These are phyloP conservation scores for Dendrocalamus sinicus DNA, from an alignment of 176 grass and related monocot species.

Conservation along the genomic window DNA sequence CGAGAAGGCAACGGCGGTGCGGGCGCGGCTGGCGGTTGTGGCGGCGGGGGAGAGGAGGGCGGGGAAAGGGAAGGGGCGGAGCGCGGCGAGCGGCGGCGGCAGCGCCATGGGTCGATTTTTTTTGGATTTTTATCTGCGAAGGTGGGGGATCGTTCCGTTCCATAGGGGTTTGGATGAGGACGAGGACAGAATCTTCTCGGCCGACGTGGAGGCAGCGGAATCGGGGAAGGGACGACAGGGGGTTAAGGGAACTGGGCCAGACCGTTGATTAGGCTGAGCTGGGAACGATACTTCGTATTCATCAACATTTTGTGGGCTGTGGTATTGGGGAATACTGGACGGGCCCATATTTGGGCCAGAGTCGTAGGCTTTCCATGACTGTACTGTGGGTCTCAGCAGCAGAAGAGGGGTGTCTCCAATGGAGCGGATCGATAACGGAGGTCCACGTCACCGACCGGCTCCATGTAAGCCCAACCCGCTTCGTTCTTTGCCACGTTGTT, in stretches of 20 bases:
- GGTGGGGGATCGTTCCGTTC: constrained; percentile 34
- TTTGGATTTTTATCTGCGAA: constrained; percentile 54
- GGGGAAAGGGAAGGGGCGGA: constrained; percentile 16
- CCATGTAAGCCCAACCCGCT: no score
- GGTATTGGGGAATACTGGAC: no score
- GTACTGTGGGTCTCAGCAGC: no score
- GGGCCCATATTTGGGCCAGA: no score
- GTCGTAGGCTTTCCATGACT: no score
- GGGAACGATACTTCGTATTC: neutral
- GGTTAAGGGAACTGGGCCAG: constrained; percentile 31
- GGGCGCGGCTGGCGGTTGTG: constrained; percentile 13
- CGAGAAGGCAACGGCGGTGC: constrained; percentile 49
- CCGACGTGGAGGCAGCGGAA: constrained; percentile 4
- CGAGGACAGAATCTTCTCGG: constrained; percentile 44
- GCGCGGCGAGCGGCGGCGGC: constrained; percentile 28
- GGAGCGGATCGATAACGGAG: no score
- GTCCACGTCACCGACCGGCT: no score
- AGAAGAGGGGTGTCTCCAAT: no score
- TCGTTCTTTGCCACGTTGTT: no score
- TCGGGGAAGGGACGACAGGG: neutral
- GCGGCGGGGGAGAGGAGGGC: constrained; percentile 1
- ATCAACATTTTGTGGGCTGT: no score
- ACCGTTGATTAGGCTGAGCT: neutral
- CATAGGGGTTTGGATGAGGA: constrained; percentile 46
- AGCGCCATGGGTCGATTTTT: constrained; percentile 63